Base-by-base conservation (phyloP, 2,329 filamentous ascomycete species). In the Trichophyton rubrum region DNA sequence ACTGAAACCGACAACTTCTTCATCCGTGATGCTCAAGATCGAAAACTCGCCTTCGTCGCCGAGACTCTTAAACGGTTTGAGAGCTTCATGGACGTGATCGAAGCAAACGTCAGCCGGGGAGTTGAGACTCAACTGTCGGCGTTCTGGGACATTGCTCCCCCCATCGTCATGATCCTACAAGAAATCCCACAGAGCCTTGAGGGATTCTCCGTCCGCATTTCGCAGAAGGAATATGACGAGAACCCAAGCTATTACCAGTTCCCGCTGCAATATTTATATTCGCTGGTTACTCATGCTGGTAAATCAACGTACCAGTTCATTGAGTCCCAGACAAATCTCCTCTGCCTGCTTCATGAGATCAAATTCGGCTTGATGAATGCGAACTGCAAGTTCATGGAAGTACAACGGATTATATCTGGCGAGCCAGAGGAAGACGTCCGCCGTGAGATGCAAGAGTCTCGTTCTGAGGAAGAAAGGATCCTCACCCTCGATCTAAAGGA, bases 231-330 rank as follows among this genome's bases (percentile, higher is more conserved):
- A 73, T 87, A 86, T 65, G 84, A 86, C 2, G 93, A 97, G 76
- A 97, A 92, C 67, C 89, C 90, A 0, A 80, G 80, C 17, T 97
- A 96, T 71, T 80, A 82, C 64, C 77, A 83, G 1, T 89, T 90
- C 69, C 93, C 93, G 9, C 75, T 96, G 70, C 90, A 96, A 73
- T 97, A 99, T 71, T 80, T 99, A 0, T 93, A 90, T 72, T 87
- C 85, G 55, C 77, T 97, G 24, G 79, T 99, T 7, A 82, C 86
- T 4, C 92, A 97, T 68, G 87, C 90, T 0, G 89, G 95, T 71
- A 95, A 93, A 76, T 91, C 87, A 67, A 92, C 90, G 7, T 95
- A 96, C 69, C 93, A 97, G 72, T 97, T 96, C 74, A 96, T 97
- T 68, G 93, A 97, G 77, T 88, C 85, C 5, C 92, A 97, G 77